Conservation (phyloP, 2,329 filamentous ascomycete genomes). For the Verticillium nonalfalfae region DNA sequence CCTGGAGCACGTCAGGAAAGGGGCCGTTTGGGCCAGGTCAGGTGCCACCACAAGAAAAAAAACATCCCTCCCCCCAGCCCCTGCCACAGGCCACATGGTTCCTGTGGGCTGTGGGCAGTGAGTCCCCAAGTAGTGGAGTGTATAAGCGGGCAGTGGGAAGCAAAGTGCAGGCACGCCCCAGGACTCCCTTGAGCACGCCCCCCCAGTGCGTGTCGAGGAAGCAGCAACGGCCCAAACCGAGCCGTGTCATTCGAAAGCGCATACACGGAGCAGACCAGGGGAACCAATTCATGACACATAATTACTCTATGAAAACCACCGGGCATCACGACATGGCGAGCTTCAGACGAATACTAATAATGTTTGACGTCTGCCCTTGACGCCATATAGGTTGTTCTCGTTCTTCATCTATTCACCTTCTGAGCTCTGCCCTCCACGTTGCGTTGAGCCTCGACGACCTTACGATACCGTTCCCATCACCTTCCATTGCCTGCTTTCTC, state of each 20-base stretch:
- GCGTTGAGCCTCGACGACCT: neutral
- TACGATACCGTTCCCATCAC: neutral
- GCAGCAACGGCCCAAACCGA: neutral
- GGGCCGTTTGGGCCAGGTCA: neutral
- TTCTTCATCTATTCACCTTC: neutral
- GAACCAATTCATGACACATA: constrained; percentile 24
- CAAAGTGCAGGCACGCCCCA: neutral
- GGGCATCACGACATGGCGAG: constrained; percentile 15
- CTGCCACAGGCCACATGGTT: neutral
- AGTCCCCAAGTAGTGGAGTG: neutral
- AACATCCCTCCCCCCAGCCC: neutral
- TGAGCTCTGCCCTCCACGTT: neutral
- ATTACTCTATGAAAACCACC: constrained; percentile 26
- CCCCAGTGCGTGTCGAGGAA: neutral
- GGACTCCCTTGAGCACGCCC: neutral
- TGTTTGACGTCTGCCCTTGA: constrained; percentile 1
- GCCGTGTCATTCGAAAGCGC: neutral
- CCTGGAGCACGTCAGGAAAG: neutral
- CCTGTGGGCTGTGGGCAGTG: neutral
- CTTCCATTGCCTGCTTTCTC: neutral
- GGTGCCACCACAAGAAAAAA: neutral
- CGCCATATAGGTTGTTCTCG: neutral
- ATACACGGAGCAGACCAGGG: constrained; percentile 6
- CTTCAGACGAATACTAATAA: constrained; percentile 13
- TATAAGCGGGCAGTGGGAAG: neutral